Conservation (phyloP, 345 rosid species). For the Rhodamnia argentea region DNA sequence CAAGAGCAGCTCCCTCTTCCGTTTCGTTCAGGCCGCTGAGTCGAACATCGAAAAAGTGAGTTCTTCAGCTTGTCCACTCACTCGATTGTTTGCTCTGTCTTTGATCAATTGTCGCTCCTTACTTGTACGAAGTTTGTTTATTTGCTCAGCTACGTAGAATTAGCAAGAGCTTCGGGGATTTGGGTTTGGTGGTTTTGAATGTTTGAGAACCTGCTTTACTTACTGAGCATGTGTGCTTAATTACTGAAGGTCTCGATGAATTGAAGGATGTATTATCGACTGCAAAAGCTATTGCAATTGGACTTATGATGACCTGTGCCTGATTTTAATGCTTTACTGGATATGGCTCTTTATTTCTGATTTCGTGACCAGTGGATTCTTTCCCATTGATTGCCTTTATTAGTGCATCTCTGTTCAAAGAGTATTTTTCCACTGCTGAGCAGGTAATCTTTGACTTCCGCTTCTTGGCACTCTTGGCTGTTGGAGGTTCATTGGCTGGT, state of each 20-base stretch:
- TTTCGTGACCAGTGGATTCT: not conserved
- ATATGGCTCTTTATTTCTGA: not conserved
- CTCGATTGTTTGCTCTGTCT: not conserved
- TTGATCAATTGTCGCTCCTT: not conserved
- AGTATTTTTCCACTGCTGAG: not conserved
- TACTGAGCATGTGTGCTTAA: not conserved
- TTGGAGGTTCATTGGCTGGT: constrained; percentile 85
- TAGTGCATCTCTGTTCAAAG: not conserved
- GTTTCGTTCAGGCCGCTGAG: constrained; percentile 53
- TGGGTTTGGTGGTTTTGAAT: not conserved
- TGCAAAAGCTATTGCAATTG: not conserved
- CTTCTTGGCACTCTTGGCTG: constrained; percentile 72
- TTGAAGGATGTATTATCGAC: not conserved
- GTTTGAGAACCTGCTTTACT: not conserved
- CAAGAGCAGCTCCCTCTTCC: constrained; percentile 17
- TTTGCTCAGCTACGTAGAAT: not conserved
- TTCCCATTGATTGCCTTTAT: not conserved
- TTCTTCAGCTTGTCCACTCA: not conserved
- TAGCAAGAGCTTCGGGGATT: not conserved
- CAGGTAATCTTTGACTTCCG: constrained; percentile 89
- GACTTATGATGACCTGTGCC: not conserved
- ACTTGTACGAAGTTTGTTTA: not conserved
- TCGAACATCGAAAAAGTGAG: constrained; percentile 66
- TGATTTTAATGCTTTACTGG: not conserved
- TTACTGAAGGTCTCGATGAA: not conserved